Base-by-base conservation (phyloP, 805 yeast species). In the Candida arabinofermentans region DNA sequence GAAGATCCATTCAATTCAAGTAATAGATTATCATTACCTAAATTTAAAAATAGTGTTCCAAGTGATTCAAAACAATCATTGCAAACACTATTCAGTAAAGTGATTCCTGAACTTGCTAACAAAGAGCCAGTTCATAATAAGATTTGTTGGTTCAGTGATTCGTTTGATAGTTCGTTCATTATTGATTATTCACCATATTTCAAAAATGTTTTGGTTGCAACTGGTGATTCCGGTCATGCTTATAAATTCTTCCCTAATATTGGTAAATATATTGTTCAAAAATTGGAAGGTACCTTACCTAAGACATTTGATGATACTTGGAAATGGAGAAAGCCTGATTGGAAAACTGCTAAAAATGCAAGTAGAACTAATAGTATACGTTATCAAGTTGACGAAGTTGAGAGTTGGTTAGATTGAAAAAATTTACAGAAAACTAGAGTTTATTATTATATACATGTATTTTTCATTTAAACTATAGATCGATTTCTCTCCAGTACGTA, bases 211-310 rank as follows among this genome's bases (percentile, higher is more conserved):
- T 55, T 48, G 32, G 67, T 72, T 10, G 72, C 71, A 0, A 56
- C 68, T 10, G 77, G 77, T 6, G 75, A 71, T 49, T 62, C 74
- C 4, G 72, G 74, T 5, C 75, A 71, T 50, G 72, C 61, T 1
- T 71, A 62, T 51, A 71, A 72, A 50, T 67, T 69, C 35, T 48
- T 71, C 18, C 77, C 77, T 8, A 65, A 58, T 27, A 67, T 71
- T 40, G 75, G 77, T 1, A 63, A 60, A 39, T 70, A 70, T 46
- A 66, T 71, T 8, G 43, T 46, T 9, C 51, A 51, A 24, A 59
- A 55, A 34, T 36, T 67, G 23, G 65, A 65, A 27, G 62, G 59
- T 5, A 43, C 40, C 1, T 44, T 68, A 30, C 46, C 42, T 13
- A 21, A 39, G 10, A 59, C 53, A 13, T 47, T 53, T 41, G 43